These are phyloP conservation scores for baker's yeast (Saccharomyces cerevisiae) DNA, from an alignment of 805 yeast species.

Conservation along the genomic window DNA sequence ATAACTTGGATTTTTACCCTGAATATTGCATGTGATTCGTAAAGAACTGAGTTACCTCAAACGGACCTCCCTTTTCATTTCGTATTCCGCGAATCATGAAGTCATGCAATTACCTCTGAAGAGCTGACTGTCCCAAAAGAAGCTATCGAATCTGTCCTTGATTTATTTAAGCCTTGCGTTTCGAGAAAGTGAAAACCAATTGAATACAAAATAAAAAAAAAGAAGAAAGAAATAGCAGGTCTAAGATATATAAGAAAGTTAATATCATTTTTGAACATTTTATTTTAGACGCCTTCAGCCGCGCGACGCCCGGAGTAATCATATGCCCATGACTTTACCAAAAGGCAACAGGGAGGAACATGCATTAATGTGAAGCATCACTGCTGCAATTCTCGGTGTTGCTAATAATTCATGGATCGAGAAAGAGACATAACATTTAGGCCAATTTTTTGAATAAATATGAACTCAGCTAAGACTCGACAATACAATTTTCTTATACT, in stretches of 20 bases:
- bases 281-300: neutral
- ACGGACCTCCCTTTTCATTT: neutral
- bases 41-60: neutral
- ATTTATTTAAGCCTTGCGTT: neutral
- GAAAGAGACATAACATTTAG: neutral
- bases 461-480: neutral
- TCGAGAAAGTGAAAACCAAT: neutral
- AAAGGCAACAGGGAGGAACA: neutral
- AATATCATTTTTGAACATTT: neutral
- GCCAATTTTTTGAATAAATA: neutral
- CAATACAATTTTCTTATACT: neutral
- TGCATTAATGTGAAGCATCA: neutral
- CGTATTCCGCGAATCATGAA: neutral
- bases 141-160: neutral
- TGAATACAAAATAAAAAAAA: neutral
- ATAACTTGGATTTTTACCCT: too few species aligned
- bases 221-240: too few species aligned
- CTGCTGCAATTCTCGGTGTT: neutral
- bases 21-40: neutral
- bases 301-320: neutral
- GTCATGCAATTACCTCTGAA: constrained; percentile 6
- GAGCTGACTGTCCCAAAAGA: constrained; percentile 7
- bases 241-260: neutral
- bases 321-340: neutral
- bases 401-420: neutral